phyloP scores from a whole-genome alignment of 1,284 basidiomycete genomes.

The Rhodotorula glutinis region DNA sequence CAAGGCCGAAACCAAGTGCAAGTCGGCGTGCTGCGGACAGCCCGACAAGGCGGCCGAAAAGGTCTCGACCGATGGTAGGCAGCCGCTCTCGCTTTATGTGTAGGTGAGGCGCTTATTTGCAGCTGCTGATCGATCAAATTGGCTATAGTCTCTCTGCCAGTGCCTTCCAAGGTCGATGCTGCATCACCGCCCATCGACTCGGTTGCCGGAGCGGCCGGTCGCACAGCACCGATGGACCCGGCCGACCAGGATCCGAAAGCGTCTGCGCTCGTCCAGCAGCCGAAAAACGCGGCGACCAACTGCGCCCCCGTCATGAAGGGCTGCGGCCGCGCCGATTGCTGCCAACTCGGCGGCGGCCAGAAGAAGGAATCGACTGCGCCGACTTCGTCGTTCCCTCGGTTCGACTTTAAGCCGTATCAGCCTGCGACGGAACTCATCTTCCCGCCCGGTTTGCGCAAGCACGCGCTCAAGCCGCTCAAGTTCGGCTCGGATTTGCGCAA shows the following conservation, averaged over 20 bases:
- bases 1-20: background rate
- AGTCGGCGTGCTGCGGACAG: slow-evolving; percentile 6
- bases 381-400: slow-evolving; percentile 38
- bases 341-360: slow-evolving; percentile 22
- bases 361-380: slow-evolving; percentile 1
- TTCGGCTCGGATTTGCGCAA: slow-evolving; percentile 19
- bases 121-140: no score
- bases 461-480: slow-evolving; percentile 33
- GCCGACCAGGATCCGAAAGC: slow-evolving; percentile 1
- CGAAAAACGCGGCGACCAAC: background rate
- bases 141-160: slow-evolving; percentile 25
- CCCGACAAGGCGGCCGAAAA: background rate
- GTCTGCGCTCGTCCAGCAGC: slow-evolving; percentile 12
- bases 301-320: slow-evolving; percentile 22
- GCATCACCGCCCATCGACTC: slow-evolving; percentile 26
- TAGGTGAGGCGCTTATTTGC: background rate
- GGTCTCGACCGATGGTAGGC: slow-evolving; percentile 27
- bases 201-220: slow-evolving; percentile 5
- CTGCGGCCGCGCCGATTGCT: slow-evolving; percentile 39
- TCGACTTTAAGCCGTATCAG: slow-evolving; percentile 47
- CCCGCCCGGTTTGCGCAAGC: slow-evolving; percentile 46
- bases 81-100: background rate
- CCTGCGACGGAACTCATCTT: slow-evolving; percentile 48
- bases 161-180: slow-evolving; percentile 11
- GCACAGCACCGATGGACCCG: slow-evolving; percentile 19